Evolutionary conservation across 495 filamentous ascomycete species (phyloP).

Genomic region (Acidiella bohemica): DNA sequence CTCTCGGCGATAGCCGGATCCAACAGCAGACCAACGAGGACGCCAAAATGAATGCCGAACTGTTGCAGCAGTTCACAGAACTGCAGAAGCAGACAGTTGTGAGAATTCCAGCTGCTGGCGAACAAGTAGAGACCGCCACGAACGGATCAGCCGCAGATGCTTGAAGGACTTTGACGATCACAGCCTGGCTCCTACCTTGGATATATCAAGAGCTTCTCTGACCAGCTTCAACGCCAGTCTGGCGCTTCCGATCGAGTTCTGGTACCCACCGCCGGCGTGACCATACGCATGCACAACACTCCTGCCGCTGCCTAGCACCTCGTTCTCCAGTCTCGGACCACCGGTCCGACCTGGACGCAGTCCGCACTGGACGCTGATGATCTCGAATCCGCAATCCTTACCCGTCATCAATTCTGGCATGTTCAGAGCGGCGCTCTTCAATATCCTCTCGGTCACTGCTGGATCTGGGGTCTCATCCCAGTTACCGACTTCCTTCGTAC

Average conservation of each 20-base stretch:
- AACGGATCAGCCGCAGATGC: too few relatives aligned
- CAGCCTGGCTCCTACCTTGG: constrained; percentile 4
- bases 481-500: constrained; percentile 25
- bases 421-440: constrained; percentile 21
- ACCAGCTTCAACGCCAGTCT: constrained; percentile 14
- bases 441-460: constrained; percentile 25
- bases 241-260: constrained; percentile 18
- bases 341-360: constrained; percentile 28
- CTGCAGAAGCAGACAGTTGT: neutral
- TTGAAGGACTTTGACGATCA: too few relatives aligned
- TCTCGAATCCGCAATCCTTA: constrained; percentile 28
- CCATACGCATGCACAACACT: constrained; percentile 21
- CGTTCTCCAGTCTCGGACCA: constrained; percentile 27
- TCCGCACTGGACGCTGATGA: constrained; percentile 30
- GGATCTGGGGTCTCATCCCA: constrained; percentile 27
- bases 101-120: too few relatives aligned
- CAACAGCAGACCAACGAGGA: constrained; percentile 40
- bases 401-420: constrained; percentile 28
- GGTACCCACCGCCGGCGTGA: constrained; percentile 22
- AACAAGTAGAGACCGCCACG: too few relatives aligned
- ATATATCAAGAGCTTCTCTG: constrained; percentile 3
- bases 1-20: constrained; percentile 33
- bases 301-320: constrained; percentile 18
- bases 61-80: constrained; percentile 20
- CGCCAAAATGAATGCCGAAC: constrained; percentile 38